Percentiles rank a stretch among this genome's conserved stretches.
Evolutionary conservation across 2,329 filamentous ascomycete genomes (phyloP).

Genomic region (Fusarium equiseti): DNA sequence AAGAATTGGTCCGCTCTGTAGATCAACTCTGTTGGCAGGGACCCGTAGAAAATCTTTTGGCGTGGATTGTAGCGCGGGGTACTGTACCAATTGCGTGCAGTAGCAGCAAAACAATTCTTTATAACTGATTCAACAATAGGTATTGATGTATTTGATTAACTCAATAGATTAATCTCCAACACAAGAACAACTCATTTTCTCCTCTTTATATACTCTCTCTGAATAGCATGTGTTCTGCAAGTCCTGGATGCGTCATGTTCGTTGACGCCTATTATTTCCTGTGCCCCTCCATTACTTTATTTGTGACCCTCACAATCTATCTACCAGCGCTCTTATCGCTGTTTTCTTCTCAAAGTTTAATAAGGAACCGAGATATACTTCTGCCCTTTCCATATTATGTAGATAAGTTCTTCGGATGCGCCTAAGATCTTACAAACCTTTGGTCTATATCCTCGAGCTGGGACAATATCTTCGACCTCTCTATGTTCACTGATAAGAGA

Average conservation of each 20-base stretch:
- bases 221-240: background rate
- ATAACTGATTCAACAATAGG: background rate
- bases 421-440: background rate
- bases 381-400: background rate
- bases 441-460: background rate
- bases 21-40: constrained; percentile 39
- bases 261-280: constrained; percentile 28
- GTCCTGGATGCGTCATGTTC: constrained; percentile 40
- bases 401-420: background rate
- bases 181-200: background rate
- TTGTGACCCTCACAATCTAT: background rate
- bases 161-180: background rate
- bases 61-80: constrained; percentile 44
- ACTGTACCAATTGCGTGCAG: constrained; percentile 3
- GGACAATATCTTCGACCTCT: background rate
- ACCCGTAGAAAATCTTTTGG: constrained; percentile 46
- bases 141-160: background rate
- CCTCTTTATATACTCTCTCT: background rate
- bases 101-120: background rate
- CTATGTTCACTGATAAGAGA: constrained; percentile 30
- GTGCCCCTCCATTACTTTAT: constrained; percentile 4
- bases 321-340: background rate
- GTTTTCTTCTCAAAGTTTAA: background rate
- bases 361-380: background rate
- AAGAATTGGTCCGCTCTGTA: constrained; percentile 44